phyloP scores from a whole-genome alignment of 306 rosid species.

The Parietaria judaica region DNA sequence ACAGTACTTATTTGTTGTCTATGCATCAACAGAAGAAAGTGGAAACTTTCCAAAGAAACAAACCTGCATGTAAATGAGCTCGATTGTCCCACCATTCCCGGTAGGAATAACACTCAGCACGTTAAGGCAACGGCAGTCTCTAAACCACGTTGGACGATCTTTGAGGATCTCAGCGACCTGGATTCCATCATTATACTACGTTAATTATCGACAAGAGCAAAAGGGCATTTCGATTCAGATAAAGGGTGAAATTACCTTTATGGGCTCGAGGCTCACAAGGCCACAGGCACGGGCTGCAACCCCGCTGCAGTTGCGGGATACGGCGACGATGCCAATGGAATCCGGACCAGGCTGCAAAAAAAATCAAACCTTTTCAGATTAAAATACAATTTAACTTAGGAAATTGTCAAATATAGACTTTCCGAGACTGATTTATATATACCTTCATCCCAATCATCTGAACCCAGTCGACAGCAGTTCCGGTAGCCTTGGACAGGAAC shows the following conservation, averaged over 20 bases:
- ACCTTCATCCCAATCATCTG: constrained; percentile 99
- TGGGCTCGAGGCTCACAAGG: constrained; percentile 98
- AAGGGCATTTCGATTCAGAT: not conserved
- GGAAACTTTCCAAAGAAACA: not conserved
- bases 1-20: too few species aligned
- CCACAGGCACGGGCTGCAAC: constrained; percentile 99
- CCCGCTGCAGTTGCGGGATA: constrained; percentile 95
- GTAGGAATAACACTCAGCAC: constrained; percentile 73
- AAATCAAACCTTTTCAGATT: not conserved
- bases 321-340: constrained; percentile 98
- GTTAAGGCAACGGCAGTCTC: constrained; percentile 84
- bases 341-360: constrained; percentile 98
- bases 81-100: constrained; percentile 82
- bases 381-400: not conserved
- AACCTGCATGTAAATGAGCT: constrained; percentile 96
- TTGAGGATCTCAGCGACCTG: constrained; percentile 93
- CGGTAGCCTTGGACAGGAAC: constrained; percentile 99
- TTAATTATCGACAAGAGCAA: constrained; percentile 1
- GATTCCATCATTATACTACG: not conserved
- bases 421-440: not conserved
- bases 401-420: not conserved
- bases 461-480: constrained; percentile 99
- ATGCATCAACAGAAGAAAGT: not conserved
- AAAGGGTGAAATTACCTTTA: constrained; percentile 43
- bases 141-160: constrained; percentile 88